Percentiles rank a stretch among this genome's conserved stretches.
Conservation (phyloP, 129 eudicot species). For the Tagetes erecta region DNA sequence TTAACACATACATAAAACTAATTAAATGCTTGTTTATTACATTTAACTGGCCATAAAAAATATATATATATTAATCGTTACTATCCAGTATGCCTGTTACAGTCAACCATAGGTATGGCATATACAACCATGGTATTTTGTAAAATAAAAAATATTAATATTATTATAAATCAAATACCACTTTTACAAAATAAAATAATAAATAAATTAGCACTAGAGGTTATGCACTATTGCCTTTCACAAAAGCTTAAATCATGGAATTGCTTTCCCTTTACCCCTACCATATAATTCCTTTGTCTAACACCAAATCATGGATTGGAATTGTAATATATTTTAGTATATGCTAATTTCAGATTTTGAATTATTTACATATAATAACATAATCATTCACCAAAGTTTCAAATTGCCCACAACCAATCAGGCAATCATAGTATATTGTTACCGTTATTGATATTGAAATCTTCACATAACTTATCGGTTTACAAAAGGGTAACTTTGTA, state of each 20-base stretch:
- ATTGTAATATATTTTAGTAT: neutral
- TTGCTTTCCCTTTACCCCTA: conserved; percentile 31
- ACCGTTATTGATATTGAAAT: conserved; percentile 1
- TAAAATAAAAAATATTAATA: neutral
- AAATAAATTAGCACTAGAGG: neutral
- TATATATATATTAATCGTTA: no score
- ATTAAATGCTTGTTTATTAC: no score
- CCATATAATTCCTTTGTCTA: conserved; percentile 10
- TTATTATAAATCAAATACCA: neutral
- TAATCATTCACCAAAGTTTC: conserved; percentile 11
- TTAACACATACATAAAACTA: no score
- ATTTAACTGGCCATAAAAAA: neutral
- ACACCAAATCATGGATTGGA: conserved; percentile 11
- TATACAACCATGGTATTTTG: neutral
- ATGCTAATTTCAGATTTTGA: conserved; percentile 1
- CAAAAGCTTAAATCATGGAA: conserved; percentile 30
- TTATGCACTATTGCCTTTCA: neutral
- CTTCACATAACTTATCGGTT: neutral
- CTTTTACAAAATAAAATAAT: neutral
- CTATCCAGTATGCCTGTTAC: neutral
- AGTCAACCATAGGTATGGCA: neutral
- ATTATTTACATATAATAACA: conserved; percentile 7
- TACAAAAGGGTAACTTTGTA: neutral
- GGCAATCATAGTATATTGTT: conserved; percentile 8
- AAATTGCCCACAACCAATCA: conserved; percentile 12